Evolutionary conservation across 305 asterid species (phyloP).

Genomic region (Fraxinus sp.): DNA sequence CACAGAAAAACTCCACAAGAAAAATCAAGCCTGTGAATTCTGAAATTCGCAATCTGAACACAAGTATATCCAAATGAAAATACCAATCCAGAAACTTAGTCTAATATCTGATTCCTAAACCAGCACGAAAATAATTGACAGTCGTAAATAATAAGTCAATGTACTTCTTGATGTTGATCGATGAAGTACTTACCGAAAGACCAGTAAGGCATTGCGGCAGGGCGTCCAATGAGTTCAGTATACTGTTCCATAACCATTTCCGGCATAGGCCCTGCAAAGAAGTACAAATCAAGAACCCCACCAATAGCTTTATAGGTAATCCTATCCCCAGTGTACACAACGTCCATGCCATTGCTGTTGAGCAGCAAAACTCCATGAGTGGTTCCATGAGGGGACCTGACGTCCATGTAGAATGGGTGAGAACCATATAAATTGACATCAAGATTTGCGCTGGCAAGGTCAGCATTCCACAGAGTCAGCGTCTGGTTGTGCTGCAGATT

Average conservation of each 20-base stretch:
- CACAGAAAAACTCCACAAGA: not conserved
- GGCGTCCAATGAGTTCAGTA: slow-evolving; percentile 78
- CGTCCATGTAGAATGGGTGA: slow-evolving; percentile 83
- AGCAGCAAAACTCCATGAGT: slow-evolving; percentile 76
- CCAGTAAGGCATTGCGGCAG: slow-evolving; percentile 95
- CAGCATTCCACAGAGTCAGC: slow-evolving; percentile 80
- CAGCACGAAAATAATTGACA: not conserved
- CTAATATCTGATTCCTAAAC: not conserved
- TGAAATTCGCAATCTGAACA: not conserved
- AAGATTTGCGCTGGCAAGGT: slow-evolving; percentile 46
- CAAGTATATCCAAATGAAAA: not conserved
- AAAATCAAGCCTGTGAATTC: not conserved
- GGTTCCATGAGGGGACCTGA: slow-evolving; percentile 58
- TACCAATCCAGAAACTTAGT: not conserved
- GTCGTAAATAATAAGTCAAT: not conserved
- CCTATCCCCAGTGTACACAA: slow-evolving; percentile 60
- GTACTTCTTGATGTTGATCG: not conserved
- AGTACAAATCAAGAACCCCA: slow-evolving; percentile 69
- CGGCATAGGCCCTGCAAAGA: slow-evolving; percentile 79
- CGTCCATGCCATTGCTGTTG: slow-evolving; percentile 86
- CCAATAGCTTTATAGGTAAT: slow-evolving; percentile 80
- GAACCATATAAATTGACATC: slow-evolving; percentile 78
- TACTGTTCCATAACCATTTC: slow-evolving; percentile 75
- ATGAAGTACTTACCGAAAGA: slow-evolving; percentile 62
- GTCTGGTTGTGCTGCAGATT: slow-evolving; percentile 53